These are phyloP conservation scores for Metarhizium album DNA, from an alignment of 2,329 filamentous ascomycete species.

Conservation along the genomic window DNA sequence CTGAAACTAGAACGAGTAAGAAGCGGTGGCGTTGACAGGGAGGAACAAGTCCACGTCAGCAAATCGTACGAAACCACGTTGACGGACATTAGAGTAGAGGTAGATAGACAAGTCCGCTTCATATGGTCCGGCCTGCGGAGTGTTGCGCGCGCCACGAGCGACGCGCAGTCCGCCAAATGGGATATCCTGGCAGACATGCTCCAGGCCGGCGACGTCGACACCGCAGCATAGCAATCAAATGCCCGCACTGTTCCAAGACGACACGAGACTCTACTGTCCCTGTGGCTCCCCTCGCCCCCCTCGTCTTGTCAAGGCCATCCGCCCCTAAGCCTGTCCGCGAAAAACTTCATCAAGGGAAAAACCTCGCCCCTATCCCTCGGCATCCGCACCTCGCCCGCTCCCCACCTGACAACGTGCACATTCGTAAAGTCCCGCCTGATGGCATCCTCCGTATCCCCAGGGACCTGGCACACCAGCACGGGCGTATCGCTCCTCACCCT, in stretches of 20 bases:
- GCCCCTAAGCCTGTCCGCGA: slow-evolving; percentile 49
- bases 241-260: too few relatives aligned
- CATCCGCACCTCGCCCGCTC: slow-evolving; percentile 66
- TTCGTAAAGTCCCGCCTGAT: slow-evolving; percentile 56
- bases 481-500: slow-evolving; percentile 50
- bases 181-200: slow-evolving; percentile 74
- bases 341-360: slow-evolving; percentile 78
- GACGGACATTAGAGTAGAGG: slow-evolving; percentile 46
- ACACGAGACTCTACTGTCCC: too few relatives aligned
- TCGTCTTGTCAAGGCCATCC: slow-evolving; percentile 11
- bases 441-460: slow-evolving; percentile 50
- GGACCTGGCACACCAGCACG: slow-evolving; percentile 49
- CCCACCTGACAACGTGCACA: slow-evolving; percentile 60
- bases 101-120: slow-evolving; percentile 57
- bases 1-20: slow-evolving; percentile 57
- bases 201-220: slow-evolving; percentile 35
- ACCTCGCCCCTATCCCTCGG: slow-evolving; percentile 76
- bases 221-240: neutral
- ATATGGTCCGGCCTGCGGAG: slow-evolving; percentile 62
- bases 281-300: neutral
- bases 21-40: slow-evolving; percentile 5
- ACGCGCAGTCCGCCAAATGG: slow-evolving; percentile 52
- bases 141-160: slow-evolving; percentile 62
- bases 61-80: slow-evolving; percentile 42
- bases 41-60: slow-evolving; percentile 15